Conservation (phyloP, 192 early-diverging fungal species). For the Funneliformis geosporum region DNA sequence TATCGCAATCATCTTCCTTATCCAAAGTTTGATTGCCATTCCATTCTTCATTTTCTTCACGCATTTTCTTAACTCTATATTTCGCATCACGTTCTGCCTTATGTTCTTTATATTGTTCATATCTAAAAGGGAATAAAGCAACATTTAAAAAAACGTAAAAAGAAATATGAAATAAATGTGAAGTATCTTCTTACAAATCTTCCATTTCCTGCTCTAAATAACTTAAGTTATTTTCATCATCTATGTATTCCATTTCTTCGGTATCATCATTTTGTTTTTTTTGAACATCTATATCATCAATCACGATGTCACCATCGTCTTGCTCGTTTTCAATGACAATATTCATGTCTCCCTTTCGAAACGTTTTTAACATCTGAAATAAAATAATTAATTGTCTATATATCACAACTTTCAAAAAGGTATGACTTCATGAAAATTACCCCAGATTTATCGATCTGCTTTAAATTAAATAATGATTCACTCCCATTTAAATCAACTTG, state of each 20-base stretch:
- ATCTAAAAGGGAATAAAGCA: constrained; percentile 54
- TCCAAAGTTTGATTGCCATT: constrained; percentile 60
- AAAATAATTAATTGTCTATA: neutral
- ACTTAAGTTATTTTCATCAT: constrained; percentile 45
- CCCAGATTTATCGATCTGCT: constrained; percentile 51
- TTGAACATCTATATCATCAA: constrained; percentile 35
- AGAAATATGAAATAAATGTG: constrained; percentile 31
- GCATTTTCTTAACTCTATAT: constrained; percentile 66
- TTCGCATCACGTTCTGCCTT: constrained; percentile 77
- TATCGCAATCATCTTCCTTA: constrained; percentile 47
- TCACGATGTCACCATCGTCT: constrained; percentile 50
- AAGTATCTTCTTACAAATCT: constrained; percentile 54
- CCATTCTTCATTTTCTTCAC: constrained; percentile 71
- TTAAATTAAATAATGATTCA: constrained; percentile 60
- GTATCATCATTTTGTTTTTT: constrained; percentile 38
- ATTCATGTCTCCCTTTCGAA: constrained; percentile 60
- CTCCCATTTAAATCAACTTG: constrained; percentile 53
- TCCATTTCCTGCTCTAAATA: constrained; percentile 66
- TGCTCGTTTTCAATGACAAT: constrained; percentile 46
- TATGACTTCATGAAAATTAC: constrained; percentile 18
- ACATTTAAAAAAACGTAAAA: neutral
- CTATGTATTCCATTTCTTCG: constrained; percentile 53
- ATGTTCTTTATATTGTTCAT: constrained; percentile 71
- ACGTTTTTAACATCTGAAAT: constrained; percentile 41
- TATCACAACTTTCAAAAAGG: neutral